phyloP scores from a whole-genome alignment of 495 filamentous ascomycete species.

The Parachaetomium inaequale region DNA sequence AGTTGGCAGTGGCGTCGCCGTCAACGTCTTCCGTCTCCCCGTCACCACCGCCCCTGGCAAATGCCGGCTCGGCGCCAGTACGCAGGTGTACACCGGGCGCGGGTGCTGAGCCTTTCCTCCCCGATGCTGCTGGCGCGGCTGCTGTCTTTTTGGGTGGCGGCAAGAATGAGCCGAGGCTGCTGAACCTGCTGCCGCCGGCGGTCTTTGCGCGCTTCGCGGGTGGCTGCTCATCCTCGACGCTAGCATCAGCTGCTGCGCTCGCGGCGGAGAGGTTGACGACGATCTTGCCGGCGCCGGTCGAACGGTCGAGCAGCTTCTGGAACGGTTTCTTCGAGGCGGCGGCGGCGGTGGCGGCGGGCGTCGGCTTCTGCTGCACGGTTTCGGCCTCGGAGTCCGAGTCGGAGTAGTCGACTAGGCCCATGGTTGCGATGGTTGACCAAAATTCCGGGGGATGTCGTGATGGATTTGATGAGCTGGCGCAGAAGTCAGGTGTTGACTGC shows the following conservation, averaged over 20 bases:
- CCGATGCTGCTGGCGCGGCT: conserved; percentile 23
- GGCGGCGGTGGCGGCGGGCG: conserved; percentile 32
- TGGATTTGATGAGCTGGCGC: background rate
- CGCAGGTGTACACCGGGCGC: conserved; percentile 63
- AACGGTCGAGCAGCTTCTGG: conserved; percentile 73
- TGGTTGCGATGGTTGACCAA: conserved; percentile 30
- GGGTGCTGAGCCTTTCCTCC: conserved; percentile 35
- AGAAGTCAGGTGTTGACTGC: background rate
- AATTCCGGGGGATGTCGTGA: background rate
- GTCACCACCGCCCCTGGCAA: conserved; percentile 55
- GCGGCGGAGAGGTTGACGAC: conserved; percentile 61
- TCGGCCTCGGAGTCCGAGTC: conserved; percentile 78
- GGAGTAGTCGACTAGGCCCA: conserved; percentile 79
- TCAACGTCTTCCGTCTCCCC: conserved; percentile 24
- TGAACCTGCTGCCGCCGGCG: conserved; percentile 53
- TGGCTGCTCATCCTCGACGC: conserved; percentile 49
- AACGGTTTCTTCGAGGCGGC: conserved; percentile 52
- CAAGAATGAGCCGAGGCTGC: conserved; percentile 80
- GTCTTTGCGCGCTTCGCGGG: conserved; percentile 67
- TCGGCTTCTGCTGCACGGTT: conserved; percentile 41
- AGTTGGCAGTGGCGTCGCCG: conserved; percentile 19
- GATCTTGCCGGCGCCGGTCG: conserved; percentile 62
- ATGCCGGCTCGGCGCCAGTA: conserved; percentile 74
- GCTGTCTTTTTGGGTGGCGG: conserved; percentile 71
- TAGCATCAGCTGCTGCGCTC: conserved; percentile 36